These are phyloP conservation scores for Paramecium caudatum DNA, from an alignment of 73 alveolate genomes.

Conservation along the genomic window DNA sequence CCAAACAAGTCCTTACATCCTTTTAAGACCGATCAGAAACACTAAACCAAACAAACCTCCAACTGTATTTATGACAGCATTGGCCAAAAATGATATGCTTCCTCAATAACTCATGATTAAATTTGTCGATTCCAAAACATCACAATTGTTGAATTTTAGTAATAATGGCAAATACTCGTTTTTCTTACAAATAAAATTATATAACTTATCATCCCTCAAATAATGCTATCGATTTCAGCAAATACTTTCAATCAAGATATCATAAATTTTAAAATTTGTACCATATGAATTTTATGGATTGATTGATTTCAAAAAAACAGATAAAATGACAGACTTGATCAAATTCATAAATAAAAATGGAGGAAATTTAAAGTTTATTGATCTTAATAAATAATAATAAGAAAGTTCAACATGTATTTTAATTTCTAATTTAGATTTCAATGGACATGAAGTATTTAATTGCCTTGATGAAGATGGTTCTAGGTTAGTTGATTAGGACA, in stretches of 20 bases:
- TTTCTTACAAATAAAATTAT: background rate
- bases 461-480: conserved; percentile 11
- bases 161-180: conserved; percentile 25
- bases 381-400: background rate
- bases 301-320: background rate
- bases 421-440: background rate
- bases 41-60: background rate
- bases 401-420: conserved; percentile 1
- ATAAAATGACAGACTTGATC: background rate
- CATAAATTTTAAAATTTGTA: conserved; percentile 6
- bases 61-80: background rate
- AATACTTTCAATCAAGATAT: background rate
- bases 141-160: background rate
- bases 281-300: conserved; percentile 13
- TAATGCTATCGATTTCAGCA: background rate
- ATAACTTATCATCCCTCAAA: background rate
- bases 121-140: background rate
- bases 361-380: background rate
- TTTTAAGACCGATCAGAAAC: conserved; percentile 12
- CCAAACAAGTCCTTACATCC: background rate
- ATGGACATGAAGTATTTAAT: background rate
- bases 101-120: background rate
- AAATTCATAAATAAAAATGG: conserved; percentile 20
- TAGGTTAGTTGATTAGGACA: background rate
- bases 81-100: conserved; percentile 3